Percentiles rank a stretch among this genome's conserved stretches.
Evolutionary conservation across 1,139 yeast genomes (phyloP).

Genomic region (Magnusiomyces clavatus): DNA sequence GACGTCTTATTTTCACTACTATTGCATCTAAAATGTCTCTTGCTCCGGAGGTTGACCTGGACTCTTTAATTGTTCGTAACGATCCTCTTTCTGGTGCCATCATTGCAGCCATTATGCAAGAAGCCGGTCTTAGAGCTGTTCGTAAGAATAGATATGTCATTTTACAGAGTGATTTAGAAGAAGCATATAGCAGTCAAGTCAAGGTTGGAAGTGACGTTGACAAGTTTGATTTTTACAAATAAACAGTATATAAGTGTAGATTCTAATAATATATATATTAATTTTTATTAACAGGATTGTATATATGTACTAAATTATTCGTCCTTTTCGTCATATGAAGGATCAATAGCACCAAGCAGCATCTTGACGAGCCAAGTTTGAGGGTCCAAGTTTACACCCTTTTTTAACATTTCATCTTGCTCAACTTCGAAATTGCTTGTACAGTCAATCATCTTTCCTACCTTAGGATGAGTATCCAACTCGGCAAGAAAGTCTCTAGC

Average conservation of each 20-base stretch:
- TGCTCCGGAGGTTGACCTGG: constrained; percentile 96
- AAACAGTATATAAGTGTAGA: constrained; percentile 15
- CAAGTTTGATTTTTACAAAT: constrained; percentile 95
- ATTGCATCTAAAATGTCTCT: constrained; percentile 96
- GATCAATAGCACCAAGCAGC: constrained; percentile 29
- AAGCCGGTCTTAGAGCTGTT: constrained; percentile 97
- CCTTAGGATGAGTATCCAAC: constrained; percentile 27
- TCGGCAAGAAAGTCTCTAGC: constrained; percentile 29
- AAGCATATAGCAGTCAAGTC: constrained; percentile 94
- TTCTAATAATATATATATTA: too few species aligned
- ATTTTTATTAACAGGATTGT: neutral
- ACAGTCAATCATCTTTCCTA: constrained; percentile 31
- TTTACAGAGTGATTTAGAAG: constrained; percentile 90
- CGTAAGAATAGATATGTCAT: constrained; percentile 96
- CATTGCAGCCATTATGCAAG: constrained; percentile 99
- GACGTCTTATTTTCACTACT: constrained; percentile 91
- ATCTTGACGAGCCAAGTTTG: constrained; percentile 30
- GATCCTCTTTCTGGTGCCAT: constrained; percentile 97
- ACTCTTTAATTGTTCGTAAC: constrained; percentile 87
- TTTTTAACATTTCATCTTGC: constrained; percentile 30
- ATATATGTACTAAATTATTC: constrained; percentile 16
- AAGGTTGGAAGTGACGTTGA: constrained; percentile 93
- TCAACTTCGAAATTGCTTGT: constrained; percentile 32
- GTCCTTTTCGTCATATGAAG: constrained; percentile 28
- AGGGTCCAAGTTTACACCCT: constrained; percentile 29